Evolutionary conservation across 31 red algal species (phyloP).

Genomic region (Endocladia muricata): DNA sequence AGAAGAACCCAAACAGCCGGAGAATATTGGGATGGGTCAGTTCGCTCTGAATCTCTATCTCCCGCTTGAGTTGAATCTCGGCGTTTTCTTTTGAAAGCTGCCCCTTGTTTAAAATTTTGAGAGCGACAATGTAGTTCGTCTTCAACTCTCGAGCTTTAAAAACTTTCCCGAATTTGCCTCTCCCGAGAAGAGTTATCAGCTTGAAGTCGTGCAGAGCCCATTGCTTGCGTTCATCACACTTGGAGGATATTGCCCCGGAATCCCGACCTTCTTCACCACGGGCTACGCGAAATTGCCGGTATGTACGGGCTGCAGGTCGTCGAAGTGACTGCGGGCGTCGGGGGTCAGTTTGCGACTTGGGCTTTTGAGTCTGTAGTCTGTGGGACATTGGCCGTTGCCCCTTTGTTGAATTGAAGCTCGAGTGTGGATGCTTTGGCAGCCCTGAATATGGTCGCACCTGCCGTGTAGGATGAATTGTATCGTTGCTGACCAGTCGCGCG

Average conservation of each 20-base stretch:
- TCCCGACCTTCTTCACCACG: too few species aligned
- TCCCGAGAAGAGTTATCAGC: slow-evolving; percentile 84
- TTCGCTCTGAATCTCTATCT: slow-evolving; percentile 98
- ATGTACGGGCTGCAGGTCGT: too few species aligned
- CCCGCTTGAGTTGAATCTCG: slow-evolving; percentile 89
- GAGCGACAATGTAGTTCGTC: slow-evolving; percentile 82
- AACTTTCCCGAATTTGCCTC: slow-evolving; percentile 93
- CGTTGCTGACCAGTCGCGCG: too few species aligned
- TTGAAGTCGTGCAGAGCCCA: slow-evolving; percentile 94
- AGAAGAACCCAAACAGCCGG: slow-evolving; percentile 92
- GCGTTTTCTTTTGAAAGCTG: slow-evolving; percentile 61
- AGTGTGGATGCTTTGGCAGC: too few species aligned
- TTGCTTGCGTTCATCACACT: slow-evolving; percentile 20
- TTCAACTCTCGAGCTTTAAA: slow-evolving; percentile 83
- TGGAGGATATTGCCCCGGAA: background rate
- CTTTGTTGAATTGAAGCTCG: too few species aligned
- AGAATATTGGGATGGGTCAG: slow-evolving; percentile 93
- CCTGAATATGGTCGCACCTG: too few species aligned
- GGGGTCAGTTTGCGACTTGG: too few species aligned
- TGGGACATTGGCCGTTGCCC: too few species aligned
- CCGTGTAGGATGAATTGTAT: too few species aligned
- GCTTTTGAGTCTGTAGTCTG: too few species aligned
- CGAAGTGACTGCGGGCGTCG: too few species aligned
- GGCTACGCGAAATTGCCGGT: too few species aligned
- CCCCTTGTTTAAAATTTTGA: slow-evolving; percentile 91